Evolutionary conservation across 257 asterid species (phyloP).

Genomic region (Haberlea rhodopensis): DNA sequence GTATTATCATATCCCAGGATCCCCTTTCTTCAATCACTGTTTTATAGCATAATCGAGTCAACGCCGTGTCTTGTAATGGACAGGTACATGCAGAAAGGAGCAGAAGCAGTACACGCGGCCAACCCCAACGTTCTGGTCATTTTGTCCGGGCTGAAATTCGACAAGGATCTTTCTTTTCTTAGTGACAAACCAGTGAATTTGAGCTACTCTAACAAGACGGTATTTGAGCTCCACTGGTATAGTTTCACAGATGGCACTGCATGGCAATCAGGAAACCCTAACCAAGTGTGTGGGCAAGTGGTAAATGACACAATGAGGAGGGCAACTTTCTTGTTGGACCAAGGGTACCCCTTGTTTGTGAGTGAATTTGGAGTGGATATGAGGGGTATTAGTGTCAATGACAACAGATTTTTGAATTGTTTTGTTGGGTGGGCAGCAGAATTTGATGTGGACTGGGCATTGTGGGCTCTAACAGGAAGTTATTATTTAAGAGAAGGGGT

Average conservation of each 20-base stretch:
- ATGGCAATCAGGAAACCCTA: constrained; percentile 67
- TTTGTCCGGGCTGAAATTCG: constrained; percentile 68
- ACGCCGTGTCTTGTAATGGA: not conserved
- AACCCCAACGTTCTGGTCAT: constrained; percentile 69
- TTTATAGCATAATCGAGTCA: not conserved
- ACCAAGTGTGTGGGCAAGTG: constrained; percentile 75
- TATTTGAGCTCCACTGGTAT: constrained; percentile 86
- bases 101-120: constrained; percentile 83
- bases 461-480: constrained; percentile 87
- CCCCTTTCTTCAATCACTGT: not conserved
- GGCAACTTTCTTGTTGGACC: constrained; percentile 62
- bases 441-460: constrained; percentile 79
- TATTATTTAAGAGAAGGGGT: constrained; percentile 71
- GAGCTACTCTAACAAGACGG: constrained; percentile 59
- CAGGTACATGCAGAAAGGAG: constrained; percentile 87
- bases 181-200: constrained; percentile 41
- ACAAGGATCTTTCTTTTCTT: constrained; percentile 69
- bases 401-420: constrained; percentile 78
- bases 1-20: no score
- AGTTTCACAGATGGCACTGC: constrained; percentile 67
- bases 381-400: constrained; percentile 78
- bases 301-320: constrained; percentile 40
- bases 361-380: constrained; percentile 85
- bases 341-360: constrained; percentile 85
- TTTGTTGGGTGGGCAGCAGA: constrained; percentile 93